A percentile compares a stretch with the other conserved stretches of the same genome.
Evolutionary conservation across 2,329 filamentous ascomycete genomes (phyloP).

Genomic region (Magnaporthiopsis rhizophila): DNA sequence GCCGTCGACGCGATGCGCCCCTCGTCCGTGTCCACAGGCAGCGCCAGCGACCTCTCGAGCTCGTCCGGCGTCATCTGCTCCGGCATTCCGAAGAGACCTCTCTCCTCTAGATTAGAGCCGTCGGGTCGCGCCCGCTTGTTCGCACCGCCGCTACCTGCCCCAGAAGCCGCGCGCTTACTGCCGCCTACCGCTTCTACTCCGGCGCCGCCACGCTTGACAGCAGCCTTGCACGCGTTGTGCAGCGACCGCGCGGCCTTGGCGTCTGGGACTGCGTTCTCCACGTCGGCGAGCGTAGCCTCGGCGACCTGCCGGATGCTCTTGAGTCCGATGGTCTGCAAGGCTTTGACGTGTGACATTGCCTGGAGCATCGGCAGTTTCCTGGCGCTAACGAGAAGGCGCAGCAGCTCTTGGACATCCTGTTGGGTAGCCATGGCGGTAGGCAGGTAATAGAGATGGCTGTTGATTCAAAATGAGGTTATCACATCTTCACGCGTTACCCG

Average conservation of each 20-base stretch:
- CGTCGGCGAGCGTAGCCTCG: conserved; percentile 33
- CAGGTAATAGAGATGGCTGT: too few species aligned
- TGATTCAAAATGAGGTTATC: too few species aligned
- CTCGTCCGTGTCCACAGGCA: conserved; percentile 52
- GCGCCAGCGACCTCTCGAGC: conserved; percentile 52
- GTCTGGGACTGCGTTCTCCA: conserved; percentile 40
- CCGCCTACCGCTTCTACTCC: conserved; percentile 11
- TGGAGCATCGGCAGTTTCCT: conserved; percentile 52
- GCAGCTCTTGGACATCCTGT: conserved; percentile 52
- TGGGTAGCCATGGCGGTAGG: conserved; percentile 26
- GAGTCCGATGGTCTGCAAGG: conserved; percentile 45
- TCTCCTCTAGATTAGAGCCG: conserved; percentile 8
- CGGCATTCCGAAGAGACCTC: conserved; percentile 21
- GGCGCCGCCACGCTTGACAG: conserved; percentile 30
- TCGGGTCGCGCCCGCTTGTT: conserved; percentile 25
- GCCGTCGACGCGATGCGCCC: conserved; percentile 48
- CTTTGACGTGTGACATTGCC: conserved; percentile 50
- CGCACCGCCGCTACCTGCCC: conserved; percentile 10
- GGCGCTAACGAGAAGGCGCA: conserved; percentile 47
- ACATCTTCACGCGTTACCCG: too few species aligned
- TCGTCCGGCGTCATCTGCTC: conserved; percentile 41
- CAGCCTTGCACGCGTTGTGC: conserved; percentile 46
- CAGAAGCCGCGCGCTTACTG: conserved; percentile 26
- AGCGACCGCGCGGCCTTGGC: conserved; percentile 41
- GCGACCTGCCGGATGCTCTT: conserved; percentile 48